Base-by-base conservation (phyloP, 768 basidiomycete genomes). In the Mycena amicta region DNA sequence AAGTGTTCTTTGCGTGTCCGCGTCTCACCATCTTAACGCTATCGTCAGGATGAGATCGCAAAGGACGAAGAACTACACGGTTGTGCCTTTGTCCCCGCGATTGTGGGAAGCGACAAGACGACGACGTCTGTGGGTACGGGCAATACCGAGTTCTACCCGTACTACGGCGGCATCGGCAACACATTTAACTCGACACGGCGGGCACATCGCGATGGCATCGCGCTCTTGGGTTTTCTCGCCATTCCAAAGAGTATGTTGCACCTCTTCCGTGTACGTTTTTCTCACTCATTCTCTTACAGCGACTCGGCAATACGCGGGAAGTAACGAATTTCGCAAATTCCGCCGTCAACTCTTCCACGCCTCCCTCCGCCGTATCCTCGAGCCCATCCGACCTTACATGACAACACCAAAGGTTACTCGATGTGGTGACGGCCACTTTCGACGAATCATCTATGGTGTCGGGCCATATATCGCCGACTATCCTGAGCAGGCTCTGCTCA, bases 41-140 rank as follows among this genome's bases (percentile, higher is more conserved):
- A 25, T 18, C 13, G 8, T 49, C 51, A 73, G 71, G 68, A 74
- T 55, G 57, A 50, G 12, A 54, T 76, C 56, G 61, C 66, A 2
- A 23, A 52, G n/a, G 56, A 61, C 55, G 28, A n/a, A 4, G 23
- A 30, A 2, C 64, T 23, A 1, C 59, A 64, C 26, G 63, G 63
- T 13, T 53, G 56, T 20, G 45, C 54, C 33, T 62, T 62, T 15
- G 57, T 61, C 11, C 65, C 66, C 3, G 39, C 56, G 3, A 54
- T 67, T 6, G 43, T 60, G 5, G 64, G 64, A 6, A 67, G 61
- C 50, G 64, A 67, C 52, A 65, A 67, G 30, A 67, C 66, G 1
- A 65, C 61, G 3, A 55, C 64, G 2, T 65, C 66, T 0, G 51
- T 61, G 15, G 56, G 50, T 1, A 65, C 63, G 4, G 63, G 63